phyloP scores from a whole-genome alignment of 2,329 filamentous ascomycete genomes.

The Aureobasidium leucospermi region DNA sequence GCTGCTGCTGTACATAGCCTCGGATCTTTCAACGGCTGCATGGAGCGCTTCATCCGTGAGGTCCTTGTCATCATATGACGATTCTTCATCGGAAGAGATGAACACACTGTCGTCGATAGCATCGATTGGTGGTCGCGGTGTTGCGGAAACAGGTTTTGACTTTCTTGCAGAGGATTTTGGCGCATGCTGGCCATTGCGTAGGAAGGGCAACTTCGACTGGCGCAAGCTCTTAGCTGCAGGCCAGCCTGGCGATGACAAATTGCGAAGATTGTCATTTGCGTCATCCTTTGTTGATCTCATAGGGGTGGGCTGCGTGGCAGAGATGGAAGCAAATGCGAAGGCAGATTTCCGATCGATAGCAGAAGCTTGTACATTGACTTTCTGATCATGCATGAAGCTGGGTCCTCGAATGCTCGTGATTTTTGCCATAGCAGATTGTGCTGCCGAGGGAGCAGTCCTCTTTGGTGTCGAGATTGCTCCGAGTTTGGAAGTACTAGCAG shows the following conservation, averaged over 20 bases:
- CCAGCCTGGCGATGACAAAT: not conserved
- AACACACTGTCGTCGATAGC: not conserved
- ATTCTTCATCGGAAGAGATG: constrained; percentile 12
- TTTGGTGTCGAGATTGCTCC: not conserved
- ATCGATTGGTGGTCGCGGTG: not conserved
- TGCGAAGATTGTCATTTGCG: not conserved
- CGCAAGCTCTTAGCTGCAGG: not conserved
- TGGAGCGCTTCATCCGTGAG: constrained; percentile 12
- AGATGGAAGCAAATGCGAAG: not conserved
- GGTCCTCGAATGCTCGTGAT: not conserved
- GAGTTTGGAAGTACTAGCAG: not conserved
- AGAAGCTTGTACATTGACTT: not conserved
- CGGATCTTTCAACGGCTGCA: not conserved
- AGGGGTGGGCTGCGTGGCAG: not conserved
- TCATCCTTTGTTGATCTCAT: too few relatives aligned
- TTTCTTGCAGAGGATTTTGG: not conserved
- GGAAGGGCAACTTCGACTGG: not conserved
- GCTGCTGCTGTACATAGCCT: constrained; percentile 8
- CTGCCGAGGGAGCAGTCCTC: not conserved
- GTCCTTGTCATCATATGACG: constrained; percentile 12
- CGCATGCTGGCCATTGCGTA: not conserved
- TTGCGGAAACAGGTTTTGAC: not conserved
- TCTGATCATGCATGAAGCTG: not conserved
- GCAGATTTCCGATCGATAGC: not conserved
- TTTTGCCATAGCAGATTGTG: not conserved